Base-by-base conservation (phyloP, 306 rosid species). In the Cicer judaicum region DNA sequence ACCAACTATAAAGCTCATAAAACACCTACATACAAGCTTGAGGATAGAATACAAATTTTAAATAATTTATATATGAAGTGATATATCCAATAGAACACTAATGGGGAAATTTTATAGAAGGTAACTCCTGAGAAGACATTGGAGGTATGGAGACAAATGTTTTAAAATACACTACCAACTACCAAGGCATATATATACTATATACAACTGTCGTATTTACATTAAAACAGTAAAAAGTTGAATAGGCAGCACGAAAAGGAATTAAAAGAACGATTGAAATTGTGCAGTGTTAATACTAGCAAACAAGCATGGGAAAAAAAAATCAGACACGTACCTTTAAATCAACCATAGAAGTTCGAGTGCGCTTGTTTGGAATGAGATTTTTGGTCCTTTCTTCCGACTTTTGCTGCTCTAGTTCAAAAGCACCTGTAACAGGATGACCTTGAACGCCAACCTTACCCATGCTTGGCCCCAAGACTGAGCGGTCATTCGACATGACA, bases 331-430 rank as follows among this genome's bases (percentile, higher is more conserved):
- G 4, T 79, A 89, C 98, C 91, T 91, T 94, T 54, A 67, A 87
- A 86, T 94, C 99, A 72, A 76, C 88, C 89, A 94, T 81, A 64
- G 99, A 92, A 87, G 97, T 94, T 66, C 99, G 89, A 24, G 97
- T 86, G 77, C 99, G 99, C 84, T 92, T 94, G 84, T 86, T 94
- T 56, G 97, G 88, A 65, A 89, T 83, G 86, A 80, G 70, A 81
- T 68, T 86, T 85, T 92, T 92, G 24, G 86, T 78, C 47, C 95
- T 79, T 72, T 92, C 97, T 80, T 94, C 99, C 9, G 88, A 79
- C 83, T 91, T 94, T 83, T 92, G 97, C 84, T 88, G 94, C 81
- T 94, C 99, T 71, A 81, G 85, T 75, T 91, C 99, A 86, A 88
- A 90, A 85, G 77, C 87, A 86, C 90, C 81, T n/a, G 84, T 53